These are phyloP conservation scores for Pyrenochaeta sp. DNA, from an alignment of 2,329 filamentous ascomycete genomes.

Conservation along the genomic window DNA sequence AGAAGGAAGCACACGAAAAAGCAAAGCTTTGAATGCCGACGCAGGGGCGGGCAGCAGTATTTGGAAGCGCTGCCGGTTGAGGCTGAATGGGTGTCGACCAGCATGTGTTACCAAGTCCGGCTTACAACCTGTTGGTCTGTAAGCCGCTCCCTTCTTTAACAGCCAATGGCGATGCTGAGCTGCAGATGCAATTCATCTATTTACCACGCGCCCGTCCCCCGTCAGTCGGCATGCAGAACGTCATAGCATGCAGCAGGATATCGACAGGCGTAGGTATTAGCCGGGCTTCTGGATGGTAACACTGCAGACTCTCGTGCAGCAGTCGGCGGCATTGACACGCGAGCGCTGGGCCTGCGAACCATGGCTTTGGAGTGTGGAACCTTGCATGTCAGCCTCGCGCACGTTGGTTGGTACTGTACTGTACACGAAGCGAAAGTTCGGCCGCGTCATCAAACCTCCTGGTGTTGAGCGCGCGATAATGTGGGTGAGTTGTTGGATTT, in stretches of 20 bases:
- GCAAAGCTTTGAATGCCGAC: conserved; percentile 7
- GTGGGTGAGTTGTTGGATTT: neutral
- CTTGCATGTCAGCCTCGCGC: conserved; percentile 27
- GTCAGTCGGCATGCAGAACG: conserved; percentile 2
- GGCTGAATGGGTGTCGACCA: neutral
- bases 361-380: conserved; percentile 17
- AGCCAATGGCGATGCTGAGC: neutral
- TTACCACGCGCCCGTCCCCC: conserved; percentile 1
- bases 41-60: conserved; percentile 1
- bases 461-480: neutral
- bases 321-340: conserved; percentile 12
- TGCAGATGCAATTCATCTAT: conserved; percentile 1
- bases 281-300: conserved; percentile 13
- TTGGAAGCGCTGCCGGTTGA: conserved; percentile 2
- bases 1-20: neutral
- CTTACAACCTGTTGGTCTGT: neutral
- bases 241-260: conserved; percentile 6
- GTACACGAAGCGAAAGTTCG: neutral
- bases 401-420: neutral
- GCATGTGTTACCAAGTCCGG: neutral
- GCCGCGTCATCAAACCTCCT: neutral
- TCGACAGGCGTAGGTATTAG: conserved; percentile 9
- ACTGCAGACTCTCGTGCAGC: conserved; percentile 11
- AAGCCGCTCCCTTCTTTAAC: neutral
- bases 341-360: conserved; percentile 18